Evolutionary conservation across 176 grass and related monocot species (phyloP).

Genomic region (Guadua angustifolia): DNA sequence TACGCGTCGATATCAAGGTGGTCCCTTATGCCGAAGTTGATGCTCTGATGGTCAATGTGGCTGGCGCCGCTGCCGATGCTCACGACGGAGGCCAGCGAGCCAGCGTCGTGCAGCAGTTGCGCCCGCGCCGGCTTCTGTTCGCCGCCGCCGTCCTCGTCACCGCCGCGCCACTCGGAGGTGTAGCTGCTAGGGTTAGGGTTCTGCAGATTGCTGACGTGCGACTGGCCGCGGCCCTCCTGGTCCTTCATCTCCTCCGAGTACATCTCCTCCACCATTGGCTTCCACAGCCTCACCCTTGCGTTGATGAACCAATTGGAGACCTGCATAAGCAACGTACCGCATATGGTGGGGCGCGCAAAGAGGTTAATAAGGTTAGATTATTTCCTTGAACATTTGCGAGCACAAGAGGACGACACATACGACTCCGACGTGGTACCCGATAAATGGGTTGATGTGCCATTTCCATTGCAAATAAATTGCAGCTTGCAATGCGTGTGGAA

Average conservation of each 20-base stretch:
- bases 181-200: constrained; percentile 43
- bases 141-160: not conserved
- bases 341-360: constrained; percentile 19
- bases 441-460: constrained; percentile 14
- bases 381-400: not conserved
- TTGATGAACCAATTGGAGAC: constrained; percentile 78
- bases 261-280: constrained; percentile 89
- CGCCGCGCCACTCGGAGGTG: not conserved
- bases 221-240: constrained; percentile 35
- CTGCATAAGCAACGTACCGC: constrained; percentile 28
- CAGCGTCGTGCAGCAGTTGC: constrained; percentile 69
- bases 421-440: constrained; percentile 54
- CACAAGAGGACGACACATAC: constrained; percentile 23
- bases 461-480: not conserved
- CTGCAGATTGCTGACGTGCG: constrained; percentile 25
- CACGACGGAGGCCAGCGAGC: constrained; percentile 77
- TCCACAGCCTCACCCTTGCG: constrained; percentile 71
- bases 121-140: constrained; percentile 70
- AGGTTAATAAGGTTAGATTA: constrained; percentile 26
- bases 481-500: constrained; percentile 36
- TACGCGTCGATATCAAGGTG: constrained; percentile 66
- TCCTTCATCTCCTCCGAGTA: constrained; percentile 77
- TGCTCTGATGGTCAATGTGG: constrained; percentile 27
- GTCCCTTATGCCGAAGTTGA: constrained; percentile 57
- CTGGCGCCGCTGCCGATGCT: constrained; percentile 45